Evolutionary conservation across 305 asterid species (phyloP), one percentile per base, ranked within the genome.

Genomic region (Ilex paraguariensis): DNA sequence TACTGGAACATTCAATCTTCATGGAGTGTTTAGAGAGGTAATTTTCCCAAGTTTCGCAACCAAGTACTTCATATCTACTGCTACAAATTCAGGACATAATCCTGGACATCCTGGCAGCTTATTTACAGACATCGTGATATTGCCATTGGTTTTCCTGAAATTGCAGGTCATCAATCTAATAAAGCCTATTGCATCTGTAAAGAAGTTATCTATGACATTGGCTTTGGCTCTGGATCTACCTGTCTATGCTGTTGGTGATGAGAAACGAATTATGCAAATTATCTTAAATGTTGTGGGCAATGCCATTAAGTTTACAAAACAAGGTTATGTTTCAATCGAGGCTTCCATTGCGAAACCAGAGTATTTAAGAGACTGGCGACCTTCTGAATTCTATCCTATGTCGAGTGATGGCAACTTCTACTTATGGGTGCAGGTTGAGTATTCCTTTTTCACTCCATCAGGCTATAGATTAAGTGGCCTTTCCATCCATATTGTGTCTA

Each of bases 221-320:
- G 65, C 77, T 66, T 51, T 78, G 63, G 78, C 81, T 67, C 48
- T 64, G 65, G 93, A 87, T 64, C 62, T 80, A 40, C 95, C 95
- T 55, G 75, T 72, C 45, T 67, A 69, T 65, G 88, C 86, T 63
- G 67, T 56, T 54, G 91, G 95, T 13, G 95, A 85, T 68, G 88
- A 82, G 62, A 85, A 83, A 66, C 70, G 88, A 49, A 81, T 87
- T n/a, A 75, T 83, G 81, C 94, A 87, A 66, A 80, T 75, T 61
- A 68, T 85, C 66, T 63, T 87, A 65, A 82, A 81, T 44, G 53
- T 78, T 51, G 74, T 77, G 67, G 87, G 88, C 30, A 87, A 87
- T 67, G 95, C 93, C 57, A 76, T 87, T 45, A 85, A 85, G 81
- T 87, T 85, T 79, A 82, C 93, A 5, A 83, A 78, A 71, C 88